Base-by-base conservation (phyloP, 2,329 filamentous ascomycete genomes). In the Aspergillus hiratsukae region DNA sequence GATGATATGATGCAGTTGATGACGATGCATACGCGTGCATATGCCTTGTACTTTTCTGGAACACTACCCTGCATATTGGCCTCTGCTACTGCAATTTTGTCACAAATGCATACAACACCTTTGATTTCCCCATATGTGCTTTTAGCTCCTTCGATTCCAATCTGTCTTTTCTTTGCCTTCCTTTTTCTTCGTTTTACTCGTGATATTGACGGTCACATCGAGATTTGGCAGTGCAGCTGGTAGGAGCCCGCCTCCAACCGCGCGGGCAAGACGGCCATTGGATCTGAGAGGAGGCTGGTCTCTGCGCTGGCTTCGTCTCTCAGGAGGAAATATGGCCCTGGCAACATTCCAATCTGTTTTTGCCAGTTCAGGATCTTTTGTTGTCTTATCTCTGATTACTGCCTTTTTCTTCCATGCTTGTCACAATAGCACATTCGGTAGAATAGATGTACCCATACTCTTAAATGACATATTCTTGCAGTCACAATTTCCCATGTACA, bases 371-470 rank as follows among this genome's bases (percentile, higher is more conserved):
- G 59, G 55, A 3, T 11, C 6, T 6, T 21, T 46, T 46, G 19
- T 46, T 27, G 56, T 53, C 58, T 57, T 52, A 54, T 37, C 49
- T 43, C 43, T 60, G 43, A 61, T 58, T 17, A 48, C 49, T 53
- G 37, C 51, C 52, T 54, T 61, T 49, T 31, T 19, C 49, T 55
- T 53, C 49, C 56, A 58, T 40, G 55, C 51, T 58, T 61, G 54
- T 65, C 52, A 45, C 55, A 59, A 58, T 54, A 64, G 53, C 58
- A 59, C 40, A 49, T 55, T 61, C 63, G 62, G 67, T 66, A 66
- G 62, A 69, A 66, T 72, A 70, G 69, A 72, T 71, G 67, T 71
- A 72, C 58, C 59, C 66, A 69, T 72, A 72, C 56, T 59, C 11
- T 55, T 57, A 61, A 49, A 53, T 57, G 61, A 53, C 51, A 29